phyloP scores from a whole-genome alignment of 495 filamentous ascomycete species.

The Hyaloscypha hepaticicola region DNA sequence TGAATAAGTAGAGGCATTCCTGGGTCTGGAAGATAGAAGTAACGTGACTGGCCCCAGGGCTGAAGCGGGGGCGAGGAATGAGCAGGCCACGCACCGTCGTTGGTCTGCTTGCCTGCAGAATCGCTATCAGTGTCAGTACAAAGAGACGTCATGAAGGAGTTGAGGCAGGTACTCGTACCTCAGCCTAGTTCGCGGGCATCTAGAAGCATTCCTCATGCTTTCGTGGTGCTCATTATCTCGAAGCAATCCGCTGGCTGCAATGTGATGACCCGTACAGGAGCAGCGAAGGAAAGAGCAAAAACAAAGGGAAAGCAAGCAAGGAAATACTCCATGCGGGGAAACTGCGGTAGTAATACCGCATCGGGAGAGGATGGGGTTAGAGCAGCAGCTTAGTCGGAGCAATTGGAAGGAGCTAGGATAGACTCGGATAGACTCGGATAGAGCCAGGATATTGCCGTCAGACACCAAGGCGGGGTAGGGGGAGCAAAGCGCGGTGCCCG shows the following conservation, averaged over 20 bases:
- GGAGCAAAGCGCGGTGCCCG: too few relatives aligned
- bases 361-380: slow-evolving; percentile 8
- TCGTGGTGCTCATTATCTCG: neutral
- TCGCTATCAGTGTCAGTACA: neutral
- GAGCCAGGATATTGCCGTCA: neutral
- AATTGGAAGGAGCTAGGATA: neutral
- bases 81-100: neutral
- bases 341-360: slow-evolving; percentile 5
- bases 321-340: slow-evolving; percentile 17
- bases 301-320: neutral
- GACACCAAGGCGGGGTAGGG: neutral
- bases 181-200: neutral
- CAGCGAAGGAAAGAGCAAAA: neutral
- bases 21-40: neutral
- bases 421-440: too few relatives aligned
- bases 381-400: neutral
- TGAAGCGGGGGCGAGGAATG: neutral
- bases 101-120: slow-evolving; percentile 9
- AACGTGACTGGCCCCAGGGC: neutral
- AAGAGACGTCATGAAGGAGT: neutral
- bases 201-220: neutral
- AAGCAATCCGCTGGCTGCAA: neutral
- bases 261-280: neutral
- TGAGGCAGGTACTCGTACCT: neutral
- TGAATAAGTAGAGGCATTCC: neutral